Percentiles rank a stretch among this genome's conserved stretches.
phyloP scores from a whole-genome alignment of 192 early-diverging fungal genomes.

The Mortierella claussenii region DNA sequence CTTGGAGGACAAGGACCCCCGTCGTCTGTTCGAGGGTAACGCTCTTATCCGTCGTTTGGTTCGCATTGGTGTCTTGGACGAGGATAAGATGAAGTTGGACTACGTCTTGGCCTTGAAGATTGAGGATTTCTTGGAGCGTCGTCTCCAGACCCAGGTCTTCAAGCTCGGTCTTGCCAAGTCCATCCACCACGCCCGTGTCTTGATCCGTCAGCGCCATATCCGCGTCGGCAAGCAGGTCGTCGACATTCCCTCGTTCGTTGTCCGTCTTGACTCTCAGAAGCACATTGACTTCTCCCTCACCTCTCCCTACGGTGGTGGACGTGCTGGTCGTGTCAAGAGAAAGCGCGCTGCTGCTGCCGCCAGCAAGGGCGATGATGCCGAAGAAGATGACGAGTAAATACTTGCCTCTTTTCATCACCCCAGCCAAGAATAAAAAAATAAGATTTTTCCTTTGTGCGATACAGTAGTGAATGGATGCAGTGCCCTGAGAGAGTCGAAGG shows the following conservation, averaged over 20 bases:
- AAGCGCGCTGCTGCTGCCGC: constrained; percentile 86
- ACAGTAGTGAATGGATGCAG: not conserved
- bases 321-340: constrained; percentile 96
- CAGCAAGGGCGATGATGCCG: constrained; percentile 66
- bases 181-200: constrained; percentile 98
- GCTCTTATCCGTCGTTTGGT: constrained; percentile 98
- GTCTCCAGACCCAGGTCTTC: constrained; percentile 99
- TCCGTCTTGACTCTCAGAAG: constrained; percentile 76
- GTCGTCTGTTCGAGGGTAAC: constrained; percentile 99
- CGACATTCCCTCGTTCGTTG: constrained; percentile 96
- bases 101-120: constrained; percentile 98
- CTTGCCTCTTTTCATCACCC: not conserved
- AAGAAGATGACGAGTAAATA: constrained; percentile 68
- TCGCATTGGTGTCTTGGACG: constrained; percentile 98
- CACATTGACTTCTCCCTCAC: constrained; percentile 79
- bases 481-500: not conserved
- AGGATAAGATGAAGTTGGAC: constrained; percentile 97
- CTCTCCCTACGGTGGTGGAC: constrained; percentile 97
- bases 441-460: not conserved
- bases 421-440: constrained; percentile 4
- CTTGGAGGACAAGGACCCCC: constrained; percentile 95
- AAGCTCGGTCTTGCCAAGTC: constrained; percentile 98
- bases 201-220: constrained; percentile 99
- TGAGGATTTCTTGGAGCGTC: constrained; percentile 98
- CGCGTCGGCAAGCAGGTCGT: constrained; percentile 98